Evolutionary conservation across 352 stramenopile genomes (phyloP).

Genomic region (Phytopythium chamaehyphon): DNA sequence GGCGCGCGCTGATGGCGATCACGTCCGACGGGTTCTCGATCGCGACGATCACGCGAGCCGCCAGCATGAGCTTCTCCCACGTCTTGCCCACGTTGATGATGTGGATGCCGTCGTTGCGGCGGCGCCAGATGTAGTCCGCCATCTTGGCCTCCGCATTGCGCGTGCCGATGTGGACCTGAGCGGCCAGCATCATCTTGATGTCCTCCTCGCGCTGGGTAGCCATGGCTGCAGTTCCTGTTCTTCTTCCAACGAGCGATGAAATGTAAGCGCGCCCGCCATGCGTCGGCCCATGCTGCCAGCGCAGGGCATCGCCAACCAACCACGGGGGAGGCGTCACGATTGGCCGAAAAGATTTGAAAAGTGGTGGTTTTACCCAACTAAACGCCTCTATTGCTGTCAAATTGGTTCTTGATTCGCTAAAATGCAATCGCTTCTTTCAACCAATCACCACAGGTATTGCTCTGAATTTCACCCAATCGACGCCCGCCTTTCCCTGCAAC

Average conservation of each 20-base stretch:
- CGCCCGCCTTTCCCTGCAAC: neutral
- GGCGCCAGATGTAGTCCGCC: conserved; percentile 99
- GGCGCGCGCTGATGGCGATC: conserved; percentile 98
- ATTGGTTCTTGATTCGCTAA: too few relatives aligned
- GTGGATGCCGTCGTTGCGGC: conserved; percentile 98
- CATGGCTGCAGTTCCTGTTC: conserved; percentile 62
- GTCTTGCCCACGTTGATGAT: conserved; percentile 99
- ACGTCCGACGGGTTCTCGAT: conserved; percentile 99
- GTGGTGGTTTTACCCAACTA: too few relatives aligned
- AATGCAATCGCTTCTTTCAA: neutral
- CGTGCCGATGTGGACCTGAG: conserved; percentile 99
- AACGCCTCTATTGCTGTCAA: too few relatives aligned
- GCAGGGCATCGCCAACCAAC: conserved; percentile 22
- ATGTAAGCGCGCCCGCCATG: conserved; percentile 9
- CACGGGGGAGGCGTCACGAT: neutral
- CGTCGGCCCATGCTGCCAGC: neutral
- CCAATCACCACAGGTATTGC: too few relatives aligned
- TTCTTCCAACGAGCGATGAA: conserved; percentile 45
- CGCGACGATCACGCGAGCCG: conserved; percentile 98
- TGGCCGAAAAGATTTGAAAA: neutral
- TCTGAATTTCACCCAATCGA: neutral
- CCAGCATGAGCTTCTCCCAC: conserved; percentile 99
- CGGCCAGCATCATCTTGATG: conserved; percentile 99
- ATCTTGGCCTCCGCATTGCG: conserved; percentile 99
- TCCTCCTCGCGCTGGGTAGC: conserved; percentile 96